Evolutionary conservation across 495 filamentous ascomycete species (phyloP).

Genomic region (Glutinoglossum americanum): DNA sequence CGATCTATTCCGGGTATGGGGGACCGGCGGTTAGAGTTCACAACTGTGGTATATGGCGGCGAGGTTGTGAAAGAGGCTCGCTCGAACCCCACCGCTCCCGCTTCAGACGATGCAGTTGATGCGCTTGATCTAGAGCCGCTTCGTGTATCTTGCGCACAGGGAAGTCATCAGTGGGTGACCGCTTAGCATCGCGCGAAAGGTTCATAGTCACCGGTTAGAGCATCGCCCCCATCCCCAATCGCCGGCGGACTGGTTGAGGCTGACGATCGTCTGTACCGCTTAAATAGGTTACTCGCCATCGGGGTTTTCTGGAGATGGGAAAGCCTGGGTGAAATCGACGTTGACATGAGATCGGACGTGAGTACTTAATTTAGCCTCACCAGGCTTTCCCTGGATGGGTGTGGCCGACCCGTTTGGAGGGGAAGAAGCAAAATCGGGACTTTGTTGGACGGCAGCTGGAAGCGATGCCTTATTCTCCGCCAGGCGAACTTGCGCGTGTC

Average conservation of each 20-base stretch:
- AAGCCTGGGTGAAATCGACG: neutral
- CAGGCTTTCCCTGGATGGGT: too few species aligned
- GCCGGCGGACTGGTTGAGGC: neutral
- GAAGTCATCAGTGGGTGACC: neutral
- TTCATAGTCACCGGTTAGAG: neutral
- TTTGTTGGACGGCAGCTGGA: too few species aligned
- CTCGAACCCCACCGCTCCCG: neutral
- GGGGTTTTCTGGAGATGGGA: neutral
- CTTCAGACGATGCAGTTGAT: neutral
- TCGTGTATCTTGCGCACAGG: neutral
- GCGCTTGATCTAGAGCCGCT: neutral
- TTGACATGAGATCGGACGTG: too few species aligned
- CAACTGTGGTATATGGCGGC: neutral
- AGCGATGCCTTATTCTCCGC: too few species aligned
- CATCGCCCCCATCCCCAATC: neutral
- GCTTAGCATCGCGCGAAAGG: neutral
- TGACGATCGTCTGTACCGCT: neutral
- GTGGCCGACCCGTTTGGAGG: too few species aligned
- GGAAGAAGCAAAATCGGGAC: too few species aligned
- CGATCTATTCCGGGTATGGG: neutral
- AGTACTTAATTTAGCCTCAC: too few species aligned
- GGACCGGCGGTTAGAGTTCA: neutral
- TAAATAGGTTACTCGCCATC: neutral
- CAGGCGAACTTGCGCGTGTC: too few species aligned
- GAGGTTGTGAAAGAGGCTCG: neutral